These are phyloP conservation scores for Setomelanomma holmii DNA, from an alignment of 2,329 filamentous ascomycete species.

Conservation along the genomic window DNA sequence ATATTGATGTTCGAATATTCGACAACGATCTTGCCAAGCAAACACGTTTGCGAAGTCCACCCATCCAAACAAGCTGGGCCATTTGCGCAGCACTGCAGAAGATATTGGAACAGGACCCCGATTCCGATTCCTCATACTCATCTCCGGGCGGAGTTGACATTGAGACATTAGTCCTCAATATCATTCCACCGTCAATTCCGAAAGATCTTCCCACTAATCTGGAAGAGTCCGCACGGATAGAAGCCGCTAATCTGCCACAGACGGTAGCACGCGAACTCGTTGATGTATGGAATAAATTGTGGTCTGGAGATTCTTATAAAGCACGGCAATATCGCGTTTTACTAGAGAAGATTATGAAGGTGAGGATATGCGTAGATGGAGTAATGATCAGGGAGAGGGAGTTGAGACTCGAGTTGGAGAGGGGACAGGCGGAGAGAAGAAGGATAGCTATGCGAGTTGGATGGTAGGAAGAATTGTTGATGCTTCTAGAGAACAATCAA, in stretches of 20 bases:
- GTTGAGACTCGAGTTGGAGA: constrained; percentile 39
- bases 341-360: constrained; percentile 37
- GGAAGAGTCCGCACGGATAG: not conserved
- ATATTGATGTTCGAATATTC: constrained; percentile 38
- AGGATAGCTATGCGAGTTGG: constrained; percentile 35
- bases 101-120: constrained; percentile 34
- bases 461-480: constrained; percentile 16
- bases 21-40: constrained; percentile 30
- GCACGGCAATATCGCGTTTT: constrained; percentile 32
- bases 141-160: constrained; percentile 22
- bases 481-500: not conserved
- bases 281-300: constrained; percentile 44
- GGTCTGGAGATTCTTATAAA: constrained; percentile 37
- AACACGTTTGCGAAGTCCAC: constrained; percentile 20
- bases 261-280: constrained; percentile 27
- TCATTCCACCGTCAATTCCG: constrained; percentile 16
- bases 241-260: not conserved
- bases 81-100: constrained; percentile 43
- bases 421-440: constrained; percentile 38
- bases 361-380: constrained; percentile 41
- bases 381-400: constrained; percentile 34
- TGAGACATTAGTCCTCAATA: constrained; percentile 42
- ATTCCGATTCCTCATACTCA: constrained; percentile 12
- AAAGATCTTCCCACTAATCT: not conserved
- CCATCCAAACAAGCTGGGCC: constrained; percentile 41